phyloP scores from a whole-genome alignment of 768 basidiomycete species.

The Tricholoma sp. region DNA sequence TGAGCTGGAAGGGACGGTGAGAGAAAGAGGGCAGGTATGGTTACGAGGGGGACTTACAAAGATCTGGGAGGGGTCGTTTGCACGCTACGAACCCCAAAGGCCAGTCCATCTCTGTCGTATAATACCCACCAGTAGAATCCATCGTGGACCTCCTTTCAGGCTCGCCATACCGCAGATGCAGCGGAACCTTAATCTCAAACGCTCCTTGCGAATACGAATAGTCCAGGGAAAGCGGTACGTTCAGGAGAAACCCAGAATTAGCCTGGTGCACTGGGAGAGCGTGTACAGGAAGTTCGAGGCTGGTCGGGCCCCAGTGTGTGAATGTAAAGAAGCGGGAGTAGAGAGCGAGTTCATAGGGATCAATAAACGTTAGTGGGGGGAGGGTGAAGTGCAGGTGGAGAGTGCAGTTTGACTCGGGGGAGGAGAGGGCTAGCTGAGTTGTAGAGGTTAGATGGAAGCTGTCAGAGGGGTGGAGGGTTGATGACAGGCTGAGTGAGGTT shows the following conservation, averaged over 20 bases:
- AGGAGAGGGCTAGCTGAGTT: slow-evolving; percentile 20
- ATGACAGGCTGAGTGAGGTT: slow-evolving; percentile 13
- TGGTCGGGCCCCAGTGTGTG: slow-evolving; percentile 35
- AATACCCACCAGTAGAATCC: slow-evolving; percentile 12
- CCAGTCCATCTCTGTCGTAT: slow-evolving; percentile 26
- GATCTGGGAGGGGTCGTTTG: slow-evolving; percentile 8
- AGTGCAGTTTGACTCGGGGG: slow-evolving; percentile 23
- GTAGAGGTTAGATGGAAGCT: slow-evolving; percentile 36
- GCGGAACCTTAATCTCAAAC: slow-evolving; percentile 34
- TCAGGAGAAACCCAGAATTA: slow-evolving; percentile 21
- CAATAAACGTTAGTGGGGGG: slow-evolving; percentile 40
- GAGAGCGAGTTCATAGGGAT: slow-evolving; percentile 43
- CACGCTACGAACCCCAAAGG: slow-evolving; percentile 37
- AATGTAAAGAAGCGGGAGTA: slow-evolving; percentile 32
- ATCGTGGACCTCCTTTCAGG: slow-evolving; percentile 2
- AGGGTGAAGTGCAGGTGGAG: slow-evolving; percentile 34
- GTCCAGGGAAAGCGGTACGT: slow-evolving; percentile 9
- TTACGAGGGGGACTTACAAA: slow-evolving; percentile 12
- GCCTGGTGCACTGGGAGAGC: slow-evolving; percentile 22
- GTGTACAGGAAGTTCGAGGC: slow-evolving; percentile 41
- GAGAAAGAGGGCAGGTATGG: neutral
- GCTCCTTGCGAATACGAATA: neutral
- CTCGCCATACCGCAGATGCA: slow-evolving; percentile 42
- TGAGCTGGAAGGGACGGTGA: slow-evolving; percentile 4
- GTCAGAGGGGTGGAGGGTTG: slow-evolving; percentile 23